phyloP scores from a whole-genome alignment of 441 rosid genomes.

The Mallotus japonicus region DNA sequence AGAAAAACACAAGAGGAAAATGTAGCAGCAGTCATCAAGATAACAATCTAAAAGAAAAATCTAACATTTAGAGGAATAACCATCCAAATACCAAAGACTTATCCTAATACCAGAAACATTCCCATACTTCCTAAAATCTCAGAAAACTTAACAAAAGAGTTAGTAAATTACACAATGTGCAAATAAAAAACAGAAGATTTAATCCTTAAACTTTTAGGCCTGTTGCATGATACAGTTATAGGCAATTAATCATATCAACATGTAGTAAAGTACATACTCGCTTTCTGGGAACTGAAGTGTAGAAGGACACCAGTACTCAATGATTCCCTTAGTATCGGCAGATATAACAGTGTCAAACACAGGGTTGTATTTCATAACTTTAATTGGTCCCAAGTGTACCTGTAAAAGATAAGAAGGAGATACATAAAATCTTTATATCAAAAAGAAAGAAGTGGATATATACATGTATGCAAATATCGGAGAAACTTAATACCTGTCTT shows the following conservation, averaged over 20 bases:
- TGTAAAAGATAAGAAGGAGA: slow-evolving; percentile 25
- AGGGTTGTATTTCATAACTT: slow-evolving; percentile 78
- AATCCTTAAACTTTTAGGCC: neutral
- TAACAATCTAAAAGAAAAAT: neutral
- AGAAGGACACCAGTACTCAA: slow-evolving; percentile 81
- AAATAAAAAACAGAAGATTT: neutral
- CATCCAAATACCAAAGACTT: neutral
- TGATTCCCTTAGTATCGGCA: slow-evolving; percentile 75
- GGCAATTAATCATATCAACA: neutral
- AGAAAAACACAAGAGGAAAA: slow-evolving; percentile 8
- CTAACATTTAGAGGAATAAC: neutral
- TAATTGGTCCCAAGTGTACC: slow-evolving; percentile 71
- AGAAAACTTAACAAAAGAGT: neutral
- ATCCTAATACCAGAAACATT: too few species aligned
- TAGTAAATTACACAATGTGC: neutral
- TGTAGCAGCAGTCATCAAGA: neutral
- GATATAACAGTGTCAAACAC: slow-evolving; percentile 69
- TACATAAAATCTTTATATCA: neutral
- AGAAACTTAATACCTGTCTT: slow-evolving; percentile 51
- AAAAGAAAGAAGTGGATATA: neutral
- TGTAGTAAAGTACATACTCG: slow-evolving; percentile 49
- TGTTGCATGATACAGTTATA: neutral
- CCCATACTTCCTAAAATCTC: neutral
- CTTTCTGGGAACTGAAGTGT: slow-evolving; percentile 76
- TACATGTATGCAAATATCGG: slow-evolving; percentile 8